phyloP scores from a whole-genome alignment of 257 asterid species.

The Solanum stenotomum region DNA sequence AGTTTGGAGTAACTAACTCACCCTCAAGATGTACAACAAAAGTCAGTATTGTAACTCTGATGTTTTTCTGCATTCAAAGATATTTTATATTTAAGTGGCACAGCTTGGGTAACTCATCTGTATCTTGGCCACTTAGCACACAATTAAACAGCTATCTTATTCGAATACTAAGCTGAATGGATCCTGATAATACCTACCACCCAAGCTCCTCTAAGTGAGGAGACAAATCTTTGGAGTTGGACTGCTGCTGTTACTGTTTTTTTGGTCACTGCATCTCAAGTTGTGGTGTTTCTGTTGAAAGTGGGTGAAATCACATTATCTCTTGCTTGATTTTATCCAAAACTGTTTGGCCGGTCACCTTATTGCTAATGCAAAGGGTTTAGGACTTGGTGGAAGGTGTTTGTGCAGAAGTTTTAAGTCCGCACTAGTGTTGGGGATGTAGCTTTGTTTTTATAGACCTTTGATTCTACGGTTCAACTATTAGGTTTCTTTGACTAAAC shows the following conservation, averaged over 20 bases:
- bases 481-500: not conserved
- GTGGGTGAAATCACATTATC: not conserved
- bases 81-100: not conserved
- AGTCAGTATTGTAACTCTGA: not conserved
- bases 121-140: not conserved
- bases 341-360: not conserved
- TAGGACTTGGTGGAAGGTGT: not conserved
- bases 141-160: not conserved
- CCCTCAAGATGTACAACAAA: not conserved
- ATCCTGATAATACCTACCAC: not conserved
- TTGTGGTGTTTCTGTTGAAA: not conserved
- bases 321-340: not conserved
- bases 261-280: not conserved
- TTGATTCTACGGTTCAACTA: not conserved
- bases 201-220: not conserved
- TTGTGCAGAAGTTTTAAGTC: not conserved
- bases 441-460: not conserved
- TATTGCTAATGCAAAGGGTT: not conserved
- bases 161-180: not conserved
- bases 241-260: not conserved
- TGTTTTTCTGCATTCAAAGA: not conserved
- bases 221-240: not conserved
- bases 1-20: not conserved
- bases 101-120: not conserved
- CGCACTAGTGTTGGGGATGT: not conserved